Conservation (phyloP, 2,329 filamentous ascomycete species). For the Talaromyces sp. region DNA sequence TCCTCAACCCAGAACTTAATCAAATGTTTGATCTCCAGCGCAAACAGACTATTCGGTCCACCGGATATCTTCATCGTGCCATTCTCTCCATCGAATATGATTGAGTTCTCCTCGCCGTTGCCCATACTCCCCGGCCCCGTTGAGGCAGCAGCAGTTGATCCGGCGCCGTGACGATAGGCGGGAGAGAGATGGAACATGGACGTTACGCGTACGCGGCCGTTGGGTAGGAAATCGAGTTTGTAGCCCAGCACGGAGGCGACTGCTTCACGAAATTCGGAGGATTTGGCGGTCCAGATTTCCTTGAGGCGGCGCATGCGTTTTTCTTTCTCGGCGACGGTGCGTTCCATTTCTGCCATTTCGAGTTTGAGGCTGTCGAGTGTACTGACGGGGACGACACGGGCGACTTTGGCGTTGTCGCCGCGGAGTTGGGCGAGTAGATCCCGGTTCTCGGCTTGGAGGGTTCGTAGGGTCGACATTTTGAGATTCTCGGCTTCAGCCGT, state of each 20-base stretch:
- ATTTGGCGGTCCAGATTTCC: conserved; percentile 89
- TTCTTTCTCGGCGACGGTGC: conserved; percentile 65
- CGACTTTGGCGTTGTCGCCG: conserved; percentile 45
- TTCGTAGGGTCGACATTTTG: conserved; percentile 74
- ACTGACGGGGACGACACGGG: conserved; percentile 70
- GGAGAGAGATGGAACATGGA: conserved; percentile 74
- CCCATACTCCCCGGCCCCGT: conserved; percentile 44
- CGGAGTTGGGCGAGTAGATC: conserved; percentile 74
- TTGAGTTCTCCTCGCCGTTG: conserved; percentile 55
- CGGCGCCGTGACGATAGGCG: conserved; percentile 44
- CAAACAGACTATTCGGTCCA: conserved; percentile 82
- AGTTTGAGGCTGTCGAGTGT: conserved; percentile 73
- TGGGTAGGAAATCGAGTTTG: conserved; percentile 95
- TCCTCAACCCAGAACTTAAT: conserved; percentile 97
- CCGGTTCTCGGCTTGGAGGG: conserved; percentile 78
- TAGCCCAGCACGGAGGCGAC: conserved; percentile 90
- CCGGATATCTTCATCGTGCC: conserved; percentile 98
- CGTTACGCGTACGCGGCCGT: conserved; percentile 90
- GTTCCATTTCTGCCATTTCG: conserved; percentile 71
- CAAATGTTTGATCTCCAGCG: conserved; percentile 75
- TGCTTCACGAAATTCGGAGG: conserved; percentile 90
- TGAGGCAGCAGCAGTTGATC: conserved; percentile 42
- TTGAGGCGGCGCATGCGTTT: conserved; percentile 85
- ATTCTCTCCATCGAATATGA: conserved; percentile 86
- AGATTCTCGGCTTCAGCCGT: conserved; percentile 81